Evolutionary conservation across 176 grass and related monocot species (phyloP), one percentile per base, ranked within the genome.

Genomic region (Triticum urartu): DNA sequence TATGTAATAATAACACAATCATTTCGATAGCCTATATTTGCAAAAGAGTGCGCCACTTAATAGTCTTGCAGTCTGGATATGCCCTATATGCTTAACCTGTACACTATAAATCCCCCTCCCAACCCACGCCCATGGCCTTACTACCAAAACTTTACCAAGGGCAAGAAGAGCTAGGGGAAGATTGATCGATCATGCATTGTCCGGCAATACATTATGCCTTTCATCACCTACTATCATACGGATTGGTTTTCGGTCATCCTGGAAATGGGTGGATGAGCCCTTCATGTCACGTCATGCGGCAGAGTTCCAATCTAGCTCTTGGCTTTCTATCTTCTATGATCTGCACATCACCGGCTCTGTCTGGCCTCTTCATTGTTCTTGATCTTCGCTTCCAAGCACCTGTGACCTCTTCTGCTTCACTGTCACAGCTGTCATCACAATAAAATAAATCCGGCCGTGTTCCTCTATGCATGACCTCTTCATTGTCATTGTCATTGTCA

Each of bases 61-160:
- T 40, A 40, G 38, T 40, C 38, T 90, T 43, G 58, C 65, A 58
- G 72, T 20, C 54, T 79, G 22, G 74, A 62, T n/a, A 59, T 50
- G 71, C 25, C 25, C 73, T 83, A 87, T 22, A 80, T 17, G 35
- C 13, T 48, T 91, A 74, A 66, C 28, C 66, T 87, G 58, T 87
- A 90, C 84, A 90, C 89, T 84, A 65, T 77, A 88, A 85, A 88
- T 36, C 24, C 11, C 43, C 80, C 66, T 71, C 71, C 61, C 28
- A 18, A 20, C 35, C 11, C 35, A 83, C 12, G 67, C 67, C 48
- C 60, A 68, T 67, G 80, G 42, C 18, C 56, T 59, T 73, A 5
- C 84, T 34, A 79, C 59, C 43, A 66, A 84, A 75, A 83, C 64
- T 45, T 40, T 36, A 20, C 42, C 79, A 79, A 32, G 39, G 68